Percentiles rank a stretch among this genome's conserved stretches.
Conservation (phyloP, 805 yeast genomes). For the Candida oleophila region DNA sequence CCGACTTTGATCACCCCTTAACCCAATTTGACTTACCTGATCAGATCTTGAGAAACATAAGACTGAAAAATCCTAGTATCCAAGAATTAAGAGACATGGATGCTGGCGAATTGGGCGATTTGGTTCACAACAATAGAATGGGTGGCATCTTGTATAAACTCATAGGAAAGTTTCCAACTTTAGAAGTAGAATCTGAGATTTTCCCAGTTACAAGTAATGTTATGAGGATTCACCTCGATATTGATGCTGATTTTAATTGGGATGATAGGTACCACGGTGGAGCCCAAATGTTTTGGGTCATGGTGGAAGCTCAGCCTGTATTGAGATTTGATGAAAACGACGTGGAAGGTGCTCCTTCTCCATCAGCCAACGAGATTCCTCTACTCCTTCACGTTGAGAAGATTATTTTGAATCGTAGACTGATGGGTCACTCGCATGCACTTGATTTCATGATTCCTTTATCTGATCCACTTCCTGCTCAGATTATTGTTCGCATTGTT, state of each 20-base stretch:
- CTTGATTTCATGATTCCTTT: conserved; percentile 87
- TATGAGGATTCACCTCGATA: conserved; percentile 69
- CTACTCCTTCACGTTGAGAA: conserved; percentile 80
- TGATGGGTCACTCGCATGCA: conserved; percentile 32
- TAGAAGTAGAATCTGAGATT: conserved; percentile 75
- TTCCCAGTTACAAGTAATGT: conserved; percentile 88
- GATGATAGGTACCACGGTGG: conserved; percentile 77
- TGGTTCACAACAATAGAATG: conserved; percentile 78
- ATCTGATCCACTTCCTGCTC: conserved; percentile 86
- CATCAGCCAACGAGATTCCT: conserved; percentile 57
- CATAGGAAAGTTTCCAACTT: conserved; percentile 70
- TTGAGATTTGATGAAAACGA: not conserved
- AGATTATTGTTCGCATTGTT: conserved; percentile 72
- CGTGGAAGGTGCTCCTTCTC: not conserved
- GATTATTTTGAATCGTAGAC: conserved; percentile 62
- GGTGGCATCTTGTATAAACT: conserved; percentile 62
- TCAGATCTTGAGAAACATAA: conserved; percentile 59
- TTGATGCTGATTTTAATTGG: conserved; percentile 84
- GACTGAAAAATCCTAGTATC: conserved; percentile 64
- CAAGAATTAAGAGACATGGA: conserved; percentile 73
- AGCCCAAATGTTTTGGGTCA: conserved; percentile 86
- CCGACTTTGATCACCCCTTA: conserved; percentile 80
- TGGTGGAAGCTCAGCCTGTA: conserved; percentile 64
- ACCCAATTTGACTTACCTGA: conserved; percentile 81
- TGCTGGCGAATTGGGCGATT: conserved; percentile 78